Base-by-base conservation (phyloP, 2,329 filamentous ascomycete species). In the Talaromyces pinophilus region DNA sequence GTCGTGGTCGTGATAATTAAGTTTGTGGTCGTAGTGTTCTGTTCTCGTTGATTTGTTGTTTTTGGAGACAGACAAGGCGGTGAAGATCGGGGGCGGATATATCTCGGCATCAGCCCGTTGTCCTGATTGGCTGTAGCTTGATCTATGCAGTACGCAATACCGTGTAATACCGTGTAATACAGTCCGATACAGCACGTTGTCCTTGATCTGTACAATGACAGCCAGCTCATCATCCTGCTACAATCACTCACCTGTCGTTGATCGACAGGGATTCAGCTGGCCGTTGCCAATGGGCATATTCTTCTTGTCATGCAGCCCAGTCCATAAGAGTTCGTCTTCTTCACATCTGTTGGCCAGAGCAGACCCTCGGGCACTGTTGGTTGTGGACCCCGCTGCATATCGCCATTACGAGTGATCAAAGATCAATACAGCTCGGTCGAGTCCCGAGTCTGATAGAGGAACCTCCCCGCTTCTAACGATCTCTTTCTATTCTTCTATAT, bases 371-470 rank as follows among this genome's bases (percentile, higher is more conserved):
- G 15, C 22, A 38, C 38, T 54, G 22, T 13, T 46, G 8, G 28
- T 3, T 30, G 60, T 40, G 33, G 60, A 54, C 60, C 60, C 60
- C 60, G 46, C 60, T 25, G 46, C 46, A 62, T 54, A 62, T 19
- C 50, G 13, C 15, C 28, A 22, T 33, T 54, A 50, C 25, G 42
- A 46, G 17, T 52, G 25, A 7, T 28, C 17, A 33, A 33, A 30
- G 15, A 38, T 13, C 40, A 57, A 55, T 55, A 35, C 52, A 35
- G 52, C 52, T 35, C 25, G 48, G 48, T 52, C 48, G 25, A 52
- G 48, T 28, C 52, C 30, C 30, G 54, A 38, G n/a, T 38, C n/a
- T 57, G 54, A 57, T 15, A 57, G 35, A 33, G 40, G 28, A 42
- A 28, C 28, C 33, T 63, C 61, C 61, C 61, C 61, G 61, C 61